Evolutionary conservation across 2,329 filamentous ascomycete species (phyloP).

Genomic region (Trichoderma arundinaceum): DNA sequence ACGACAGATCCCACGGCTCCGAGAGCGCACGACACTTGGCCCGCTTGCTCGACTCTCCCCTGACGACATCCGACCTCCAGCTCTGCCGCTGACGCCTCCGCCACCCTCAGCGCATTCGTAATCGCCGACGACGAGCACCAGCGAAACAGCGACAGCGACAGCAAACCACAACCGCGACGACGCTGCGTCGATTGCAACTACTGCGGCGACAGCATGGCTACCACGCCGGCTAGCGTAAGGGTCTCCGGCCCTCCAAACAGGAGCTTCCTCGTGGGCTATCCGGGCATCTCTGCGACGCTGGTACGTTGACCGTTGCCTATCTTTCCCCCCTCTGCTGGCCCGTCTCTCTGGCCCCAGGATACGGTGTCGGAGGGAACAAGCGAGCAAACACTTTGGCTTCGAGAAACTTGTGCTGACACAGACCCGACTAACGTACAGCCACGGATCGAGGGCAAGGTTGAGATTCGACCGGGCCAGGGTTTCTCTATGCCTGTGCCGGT

Average conservation of each 20-base stretch:
- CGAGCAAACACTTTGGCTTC: neutral
- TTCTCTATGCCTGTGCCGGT: conserved; percentile 88
- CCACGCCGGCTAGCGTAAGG: conserved; percentile 68
- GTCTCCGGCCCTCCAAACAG: conserved; percentile 97
- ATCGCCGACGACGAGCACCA: neutral
- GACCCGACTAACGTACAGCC: conserved; percentile 61
- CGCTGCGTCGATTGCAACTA: neutral
- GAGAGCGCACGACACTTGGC: neutral
- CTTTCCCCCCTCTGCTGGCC: neutral
- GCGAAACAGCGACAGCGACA: neutral
- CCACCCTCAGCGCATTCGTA: conserved; percentile 27
- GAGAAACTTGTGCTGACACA: neutral
- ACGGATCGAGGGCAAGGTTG: conserved; percentile 96
- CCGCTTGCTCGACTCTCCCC: conserved; percentile 10
- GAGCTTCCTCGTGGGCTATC: conserved; percentile 95
- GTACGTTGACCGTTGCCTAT: conserved; percentile 61
- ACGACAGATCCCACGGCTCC: conserved; percentile 1
- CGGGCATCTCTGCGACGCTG: conserved; percentile 95
- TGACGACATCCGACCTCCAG: conserved; percentile 17
- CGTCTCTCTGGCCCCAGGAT: neutral
- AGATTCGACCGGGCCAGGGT: conserved; percentile 86
- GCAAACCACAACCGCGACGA: neutral
- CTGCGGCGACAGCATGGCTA: conserved; percentile 41
- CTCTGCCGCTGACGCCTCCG: conserved; percentile 15
- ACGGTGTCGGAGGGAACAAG: neutral